Evolutionary conservation across 2,329 filamentous ascomycete genomes (phyloP).

Genomic region (Coniochaeta hoffmannii): DNA sequence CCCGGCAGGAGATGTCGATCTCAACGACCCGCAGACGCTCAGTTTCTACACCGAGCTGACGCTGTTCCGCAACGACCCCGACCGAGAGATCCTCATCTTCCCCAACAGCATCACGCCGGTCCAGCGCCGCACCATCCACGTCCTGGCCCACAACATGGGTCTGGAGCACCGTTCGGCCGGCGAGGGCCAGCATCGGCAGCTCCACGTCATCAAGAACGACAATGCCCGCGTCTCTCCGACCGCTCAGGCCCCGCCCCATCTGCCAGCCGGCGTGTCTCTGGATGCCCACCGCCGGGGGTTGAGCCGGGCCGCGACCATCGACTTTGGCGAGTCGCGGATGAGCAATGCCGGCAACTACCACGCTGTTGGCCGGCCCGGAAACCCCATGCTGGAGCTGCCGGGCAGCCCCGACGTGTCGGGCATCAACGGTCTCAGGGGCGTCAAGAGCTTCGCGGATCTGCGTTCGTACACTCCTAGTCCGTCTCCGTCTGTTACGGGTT

Average conservation of each 20-base stretch:
- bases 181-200: conserved; percentile 76
- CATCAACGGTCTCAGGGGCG: conserved; percentile 77
- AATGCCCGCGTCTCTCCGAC: conserved; percentile 32
- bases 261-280: conserved; percentile 58
- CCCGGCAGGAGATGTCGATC: conserved; percentile 46
- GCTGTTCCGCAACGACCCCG: conserved; percentile 68
- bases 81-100: conserved; percentile 76
- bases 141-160: conserved; percentile 89
- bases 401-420: conserved; percentile 63
- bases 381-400: conserved; percentile 77
- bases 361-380: conserved; percentile 68
- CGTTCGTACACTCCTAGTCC: conserved; percentile 94
- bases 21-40: conserved; percentile 84
- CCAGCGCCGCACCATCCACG: conserved; percentile 86
- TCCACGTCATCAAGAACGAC: conserved; percentile 70
- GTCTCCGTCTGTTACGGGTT: conserved; percentile 82
- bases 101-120: conserved; percentile 71
- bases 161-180: conserved; percentile 87
- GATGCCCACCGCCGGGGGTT: conserved; percentile 78
- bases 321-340: conserved; percentile 70
- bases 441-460: conserved; percentile 94
- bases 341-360: conserved; percentile 61
- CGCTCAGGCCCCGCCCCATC: conserved; percentile 36
- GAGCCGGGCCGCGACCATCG: conserved; percentile 92
- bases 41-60: conserved; percentile 86